These are phyloP conservation scores for Thelonectria discophora DNA, from an alignment of 2,329 filamentous ascomycete genomes.

Conservation along the genomic window DNA sequence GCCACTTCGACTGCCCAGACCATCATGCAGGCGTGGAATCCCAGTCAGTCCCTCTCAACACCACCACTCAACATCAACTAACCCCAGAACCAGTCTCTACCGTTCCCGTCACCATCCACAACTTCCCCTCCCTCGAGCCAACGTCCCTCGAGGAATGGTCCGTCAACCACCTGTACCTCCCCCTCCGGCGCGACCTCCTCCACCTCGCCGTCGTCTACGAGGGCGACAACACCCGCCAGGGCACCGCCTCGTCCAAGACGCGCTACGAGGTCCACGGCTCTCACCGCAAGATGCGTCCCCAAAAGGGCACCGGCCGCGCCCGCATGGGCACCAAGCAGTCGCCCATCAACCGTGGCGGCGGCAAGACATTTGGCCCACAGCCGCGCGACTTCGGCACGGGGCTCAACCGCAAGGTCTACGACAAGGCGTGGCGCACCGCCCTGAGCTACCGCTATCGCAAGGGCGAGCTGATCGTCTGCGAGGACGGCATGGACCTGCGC, in stretches of 20 bases:
- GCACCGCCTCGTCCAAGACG: conserved; percentile 84
- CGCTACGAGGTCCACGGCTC: conserved; percentile 86
- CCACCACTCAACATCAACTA: conserved; percentile 18
- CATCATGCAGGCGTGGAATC: conserved; percentile 55
- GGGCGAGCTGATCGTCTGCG: conserved; percentile 87
- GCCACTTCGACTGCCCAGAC: conserved; percentile 42
- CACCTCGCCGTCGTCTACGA: conserved; percentile 94
- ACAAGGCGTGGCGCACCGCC: conserved; percentile 93
- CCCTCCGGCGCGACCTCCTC: conserved; percentile 88
- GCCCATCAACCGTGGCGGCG: conserved; percentile 84
- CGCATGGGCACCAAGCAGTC: conserved; percentile 84
- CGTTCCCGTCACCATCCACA: conserved; percentile 86
- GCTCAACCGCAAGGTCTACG: conserved; percentile 89
- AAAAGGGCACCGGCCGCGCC: conserved; percentile 86
- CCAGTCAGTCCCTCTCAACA: conserved; percentile 48
- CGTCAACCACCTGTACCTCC: conserved; percentile 83
- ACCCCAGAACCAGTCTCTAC: conserved; percentile 59
- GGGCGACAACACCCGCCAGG: conserved; percentile 86
- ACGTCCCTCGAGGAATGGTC: conserved; percentile 80
- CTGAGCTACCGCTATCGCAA: conserved; percentile 89
- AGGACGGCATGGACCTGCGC: conserved; percentile 76
- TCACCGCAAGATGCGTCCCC: conserved; percentile 79
- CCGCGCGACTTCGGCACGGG: conserved; percentile 89
- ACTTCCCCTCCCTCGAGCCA: conserved; percentile 90
- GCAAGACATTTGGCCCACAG: conserved; percentile 88